phyloP scores from a whole-genome alignment of 1,284 basidiomycete species.

The Moniliella sp. region DNA sequence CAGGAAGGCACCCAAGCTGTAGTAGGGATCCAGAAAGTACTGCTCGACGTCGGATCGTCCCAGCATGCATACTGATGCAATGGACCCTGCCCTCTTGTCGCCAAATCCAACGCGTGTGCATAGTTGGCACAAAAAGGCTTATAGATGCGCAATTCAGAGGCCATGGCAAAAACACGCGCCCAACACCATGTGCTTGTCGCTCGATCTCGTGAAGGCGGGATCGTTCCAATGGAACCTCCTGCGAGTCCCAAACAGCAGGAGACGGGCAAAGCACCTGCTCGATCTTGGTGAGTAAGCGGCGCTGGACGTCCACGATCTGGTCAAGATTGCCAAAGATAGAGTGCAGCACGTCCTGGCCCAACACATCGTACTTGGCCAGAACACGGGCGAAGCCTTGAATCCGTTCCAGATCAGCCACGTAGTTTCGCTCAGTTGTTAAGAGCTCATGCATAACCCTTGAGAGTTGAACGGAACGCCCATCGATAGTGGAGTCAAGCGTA shows the following conservation, averaged over 20 bases:
- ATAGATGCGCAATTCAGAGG: conserved; percentile 46
- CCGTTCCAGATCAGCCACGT: conserved; percentile 88
- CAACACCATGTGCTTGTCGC: too few relatives aligned
- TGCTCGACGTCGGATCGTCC: conserved; percentile 18
- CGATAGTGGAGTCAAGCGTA: conserved; percentile 51
- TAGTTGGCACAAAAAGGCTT: conserved; percentile 88
- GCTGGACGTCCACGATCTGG: conserved; percentile 85
- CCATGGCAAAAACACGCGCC: conserved; percentile 36
- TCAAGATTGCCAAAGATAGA: conserved; percentile 84
- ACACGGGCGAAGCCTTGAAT: conserved; percentile 41
- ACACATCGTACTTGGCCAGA: conserved; percentile 56
- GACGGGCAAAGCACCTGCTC: conserved; percentile 40
- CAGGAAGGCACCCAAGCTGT: conserved; percentile 62
- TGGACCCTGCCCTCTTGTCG: not conserved
- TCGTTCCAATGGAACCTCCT: too few relatives aligned
- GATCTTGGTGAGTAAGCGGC: conserved; percentile 80
- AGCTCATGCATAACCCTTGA: too few relatives aligned
- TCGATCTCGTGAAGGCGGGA: too few relatives aligned
- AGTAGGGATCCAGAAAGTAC: conserved; percentile 35
- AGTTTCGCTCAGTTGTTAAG: conserved; percentile 83
- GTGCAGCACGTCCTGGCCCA: conserved; percentile 83
- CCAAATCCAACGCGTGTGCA: conserved; percentile 47
- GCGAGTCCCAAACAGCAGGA: conserved; percentile 44
- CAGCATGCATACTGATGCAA: conserved; percentile 9
- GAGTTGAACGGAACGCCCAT: too few relatives aligned